phyloP scores from a whole-genome alignment of 805 yeast genomes.

The Yamadazyma takamatsuzukensis region DNA sequence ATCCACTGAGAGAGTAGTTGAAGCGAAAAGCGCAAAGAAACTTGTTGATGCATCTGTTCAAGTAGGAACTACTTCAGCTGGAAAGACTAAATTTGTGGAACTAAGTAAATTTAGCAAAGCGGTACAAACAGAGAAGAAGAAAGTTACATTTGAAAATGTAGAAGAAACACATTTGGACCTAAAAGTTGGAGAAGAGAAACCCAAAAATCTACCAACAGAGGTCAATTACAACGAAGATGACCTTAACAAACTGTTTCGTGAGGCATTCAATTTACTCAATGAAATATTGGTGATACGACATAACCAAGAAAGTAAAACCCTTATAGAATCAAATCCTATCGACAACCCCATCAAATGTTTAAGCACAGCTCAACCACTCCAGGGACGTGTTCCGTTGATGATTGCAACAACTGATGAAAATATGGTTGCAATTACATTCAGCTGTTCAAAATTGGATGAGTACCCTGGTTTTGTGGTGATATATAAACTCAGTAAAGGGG shows the following conservation, averaged over 20 bases:
- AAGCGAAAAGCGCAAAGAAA: too few species aligned
- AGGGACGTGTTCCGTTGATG: too few species aligned
- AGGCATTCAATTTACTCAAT: constrained; percentile 21
- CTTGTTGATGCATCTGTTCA: constrained; percentile 1
- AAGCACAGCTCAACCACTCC: too few species aligned
- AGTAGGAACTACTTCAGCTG: background rate
- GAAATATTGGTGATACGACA: constrained; percentile 11
- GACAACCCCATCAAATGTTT: too few species aligned
- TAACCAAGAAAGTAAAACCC: background rate
- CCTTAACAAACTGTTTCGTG: constrained; percentile 18
- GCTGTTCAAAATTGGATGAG: constrained; percentile 5
- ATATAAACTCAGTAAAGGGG: constrained; percentile 26
- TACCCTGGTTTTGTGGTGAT: constrained; percentile 26
- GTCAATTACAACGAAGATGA: constrained; percentile 14
- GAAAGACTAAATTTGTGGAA: background rate
- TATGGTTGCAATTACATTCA: constrained; percentile 1
- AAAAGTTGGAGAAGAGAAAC: constrained; percentile 2
- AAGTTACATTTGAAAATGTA: background rate
- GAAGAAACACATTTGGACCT: constrained; percentile 1
- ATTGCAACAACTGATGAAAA: background rate
- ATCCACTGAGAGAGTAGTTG: too few species aligned
- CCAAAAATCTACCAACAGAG: constrained; percentile 1
- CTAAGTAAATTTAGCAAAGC: constrained; percentile 7
- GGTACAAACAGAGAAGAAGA: constrained; percentile 8
- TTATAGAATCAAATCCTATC: constrained; percentile 8